phyloP scores from a whole-genome alignment of 1,284 basidiomycete genomes.

The Ganoderma resinaceum region DNA sequence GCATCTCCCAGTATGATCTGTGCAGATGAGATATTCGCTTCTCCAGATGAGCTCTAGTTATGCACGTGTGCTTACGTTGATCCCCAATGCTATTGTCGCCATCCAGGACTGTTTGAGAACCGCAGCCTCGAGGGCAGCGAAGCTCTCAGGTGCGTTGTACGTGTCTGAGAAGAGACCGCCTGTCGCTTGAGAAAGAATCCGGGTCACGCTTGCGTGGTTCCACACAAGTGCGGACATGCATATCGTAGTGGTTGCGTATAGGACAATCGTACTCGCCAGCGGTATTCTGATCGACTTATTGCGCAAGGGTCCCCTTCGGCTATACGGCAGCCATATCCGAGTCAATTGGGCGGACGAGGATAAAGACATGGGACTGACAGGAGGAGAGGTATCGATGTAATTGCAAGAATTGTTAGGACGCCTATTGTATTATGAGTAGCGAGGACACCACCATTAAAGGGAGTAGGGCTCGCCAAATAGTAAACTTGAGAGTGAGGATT shows the following conservation, averaged over 20 bases:
- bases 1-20: slow-evolving; percentile 7
- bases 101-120: slow-evolving; percentile 1
- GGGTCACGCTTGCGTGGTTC: not conserved
- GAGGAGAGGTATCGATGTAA: not conserved
- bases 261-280: not conserved
- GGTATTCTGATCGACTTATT: not conserved
- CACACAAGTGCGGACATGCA: slow-evolving; percentile 2
- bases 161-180: not conserved
- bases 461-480: not conserved
- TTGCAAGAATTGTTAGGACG: not conserved
- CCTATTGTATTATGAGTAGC: not conserved
- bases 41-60: no score
- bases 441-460: no score
- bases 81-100: not conserved
- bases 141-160: not conserved
- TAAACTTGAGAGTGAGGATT: not conserved
- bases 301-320: not conserved
- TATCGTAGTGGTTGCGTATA: not conserved
- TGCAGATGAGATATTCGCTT: not conserved
- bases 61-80: not conserved
- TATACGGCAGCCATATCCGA: not conserved
- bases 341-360: not conserved
- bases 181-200: not conserved
- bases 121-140: not conserved
- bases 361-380: not conserved